Base-by-base conservation (phyloP, 2,329 filamentous ascomycete genomes). In the Eutypella sp. region DNA sequence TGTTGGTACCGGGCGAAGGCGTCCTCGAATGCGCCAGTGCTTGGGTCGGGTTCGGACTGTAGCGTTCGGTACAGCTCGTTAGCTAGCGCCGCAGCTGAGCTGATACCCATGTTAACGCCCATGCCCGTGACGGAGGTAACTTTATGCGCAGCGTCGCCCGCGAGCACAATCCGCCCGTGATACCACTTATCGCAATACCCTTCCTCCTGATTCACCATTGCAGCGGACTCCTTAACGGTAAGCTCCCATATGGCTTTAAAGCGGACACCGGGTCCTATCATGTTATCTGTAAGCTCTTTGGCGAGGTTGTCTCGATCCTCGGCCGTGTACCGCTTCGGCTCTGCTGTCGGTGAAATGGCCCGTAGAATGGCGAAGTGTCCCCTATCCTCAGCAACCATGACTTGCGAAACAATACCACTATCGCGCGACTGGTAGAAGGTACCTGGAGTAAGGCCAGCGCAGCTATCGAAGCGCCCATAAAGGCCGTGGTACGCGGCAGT, bases 1-100 rank as follows among this genome's bases (percentile, higher is more conserved):
- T 38, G 20, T 15, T 49, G 44, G 23, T 49, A 49, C 37, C 20
- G 36, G 23, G 40, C 25, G 29, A 49, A 49, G n/a, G 47, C 44
- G 19, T 46, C 15, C 27, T 41, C 27, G 10, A 49, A 24, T 11
- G 34, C n/a, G 24, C 25, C 25, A 6, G 34, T 46, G 16, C 31
- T 38, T 16, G 44, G 47, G 16, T 49, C 16, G 5, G 40, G 40
- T 25, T 46, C 29, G 19, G 40, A 44, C 10, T 33, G 19, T 40
- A 20, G 6, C 8, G 16, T 20, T n/a, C 1, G 15, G 38, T 40
- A 15, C 10, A 40, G 38, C 38, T 40, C 19, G 10, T 40, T 40
- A 22, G 38, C 38, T 24, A 40, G 19, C 38, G 16, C 38, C 25
- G 25, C 25, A 29, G 25, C 25, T 13, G 25, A 29, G 25, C 13